These are phyloP conservation scores for Polyplosphaeria fusca DNA, from an alignment of 495 filamentous ascomycete species.

Conservation along the genomic window DNA sequence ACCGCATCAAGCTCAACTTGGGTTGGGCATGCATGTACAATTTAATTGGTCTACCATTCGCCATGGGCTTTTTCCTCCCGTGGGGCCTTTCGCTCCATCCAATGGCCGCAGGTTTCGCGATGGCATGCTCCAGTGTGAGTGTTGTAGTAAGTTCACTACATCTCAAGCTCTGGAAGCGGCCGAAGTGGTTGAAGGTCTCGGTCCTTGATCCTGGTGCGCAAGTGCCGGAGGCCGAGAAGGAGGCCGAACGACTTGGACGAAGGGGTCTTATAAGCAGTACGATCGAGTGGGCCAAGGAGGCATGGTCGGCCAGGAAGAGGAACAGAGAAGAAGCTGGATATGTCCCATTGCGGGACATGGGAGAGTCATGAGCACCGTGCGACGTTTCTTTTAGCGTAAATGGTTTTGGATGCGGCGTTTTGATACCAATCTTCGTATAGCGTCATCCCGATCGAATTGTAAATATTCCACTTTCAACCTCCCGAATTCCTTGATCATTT, in stretches of 20 bases:
- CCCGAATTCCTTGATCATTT: no score
- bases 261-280: slow-evolving; percentile 9
- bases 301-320: slow-evolving; percentile 19
- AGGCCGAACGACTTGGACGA: background rate
- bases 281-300: slow-evolving; percentile 25
- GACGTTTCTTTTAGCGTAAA: background rate
- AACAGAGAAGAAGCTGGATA: slow-evolving; percentile 54
- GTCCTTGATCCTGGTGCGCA: slow-evolving; percentile 48
- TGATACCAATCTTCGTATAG: background rate
- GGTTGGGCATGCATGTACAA: slow-evolving; percentile 93
- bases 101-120: slow-evolving; percentile 91
- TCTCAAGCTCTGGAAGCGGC: slow-evolving; percentile 83
- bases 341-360: slow-evolving; percentile 54
- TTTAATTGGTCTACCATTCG: slow-evolving; percentile 85
- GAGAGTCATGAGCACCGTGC: slow-evolving; percentile 32
- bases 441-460: background rate
- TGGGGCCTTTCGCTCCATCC: slow-evolving; percentile 84
- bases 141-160: slow-evolving; percentile 82
- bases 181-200: slow-evolving; percentile 81
- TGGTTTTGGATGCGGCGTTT: background rate
- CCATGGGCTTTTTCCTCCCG: slow-evolving; percentile 92
- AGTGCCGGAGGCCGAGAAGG: slow-evolving; percentile 40
- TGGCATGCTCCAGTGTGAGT: slow-evolving; percentile 86
- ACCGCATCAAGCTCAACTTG: slow-evolving; percentile 89
- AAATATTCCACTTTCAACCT: no score